Evolutionary conservation across 1,284 basidiomycete species (phyloP).

Genomic region (Pseudozyma thailandica): DNA sequence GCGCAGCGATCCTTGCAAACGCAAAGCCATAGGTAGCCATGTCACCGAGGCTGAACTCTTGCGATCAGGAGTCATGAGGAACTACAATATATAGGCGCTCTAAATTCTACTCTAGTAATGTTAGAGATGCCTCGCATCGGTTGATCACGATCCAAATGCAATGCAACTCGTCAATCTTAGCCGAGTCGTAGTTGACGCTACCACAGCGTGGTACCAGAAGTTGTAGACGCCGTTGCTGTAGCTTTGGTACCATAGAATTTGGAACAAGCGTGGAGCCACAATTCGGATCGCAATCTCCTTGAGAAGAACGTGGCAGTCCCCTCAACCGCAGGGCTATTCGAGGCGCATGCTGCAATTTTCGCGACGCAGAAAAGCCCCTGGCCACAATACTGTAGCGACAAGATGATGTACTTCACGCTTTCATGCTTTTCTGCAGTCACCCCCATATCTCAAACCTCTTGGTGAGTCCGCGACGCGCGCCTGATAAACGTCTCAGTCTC

Average conservation of each 20-base stretch:
- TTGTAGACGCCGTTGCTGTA: no score
- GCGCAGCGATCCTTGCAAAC: no score
- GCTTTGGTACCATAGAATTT: background rate
- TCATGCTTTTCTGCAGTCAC: background rate
- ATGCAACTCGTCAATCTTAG: slow-evolving; percentile 5
- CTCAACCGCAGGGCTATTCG: background rate
- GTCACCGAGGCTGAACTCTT: no score
- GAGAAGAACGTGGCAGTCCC: slow-evolving; percentile 1
- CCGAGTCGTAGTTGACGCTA: background rate
- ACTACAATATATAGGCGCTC: no score
- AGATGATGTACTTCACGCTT: no score
- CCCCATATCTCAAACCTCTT: background rate
- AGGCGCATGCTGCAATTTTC: no score
- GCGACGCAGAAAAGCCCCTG: no score
- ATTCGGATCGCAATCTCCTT: background rate
- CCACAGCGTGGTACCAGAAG: no score
- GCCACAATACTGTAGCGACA: no score
- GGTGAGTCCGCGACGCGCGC: background rate
- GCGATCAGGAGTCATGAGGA: no score
- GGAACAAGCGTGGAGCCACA: background rate
- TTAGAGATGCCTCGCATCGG: slow-evolving; percentile 4
- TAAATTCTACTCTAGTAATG: no score
- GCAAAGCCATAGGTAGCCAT: no score
- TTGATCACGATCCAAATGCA: slow-evolving; percentile 3
- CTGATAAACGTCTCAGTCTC: slow-evolving; percentile 1